These are phyloP conservation scores for Speleostelium caveatum DNA, from an alignment of 78 protist genomes.

Conservation along the genomic window DNA sequence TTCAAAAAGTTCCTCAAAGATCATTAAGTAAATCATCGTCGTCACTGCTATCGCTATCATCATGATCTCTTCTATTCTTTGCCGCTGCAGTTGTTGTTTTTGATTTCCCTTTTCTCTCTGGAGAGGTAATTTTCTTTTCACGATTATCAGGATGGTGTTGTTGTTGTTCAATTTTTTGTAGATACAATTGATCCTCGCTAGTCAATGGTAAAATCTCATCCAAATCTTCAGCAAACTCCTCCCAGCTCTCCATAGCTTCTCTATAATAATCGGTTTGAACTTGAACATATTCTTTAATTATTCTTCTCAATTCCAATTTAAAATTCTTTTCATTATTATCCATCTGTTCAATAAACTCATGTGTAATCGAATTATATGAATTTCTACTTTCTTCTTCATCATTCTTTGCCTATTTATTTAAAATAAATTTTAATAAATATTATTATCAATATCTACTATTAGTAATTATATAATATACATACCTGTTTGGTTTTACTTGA, in stretches of 20 bases:
- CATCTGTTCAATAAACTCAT: conserved; percentile 45
- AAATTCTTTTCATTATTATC: conserved; percentile 26
- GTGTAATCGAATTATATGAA: background rate
- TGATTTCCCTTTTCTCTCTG: background rate
- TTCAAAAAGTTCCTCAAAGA: background rate
- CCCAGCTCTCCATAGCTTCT: conserved; percentile 64
- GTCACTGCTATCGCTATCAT: background rate
- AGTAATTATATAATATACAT: too few species aligned
- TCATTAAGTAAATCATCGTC: background rate
- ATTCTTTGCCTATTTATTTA: conserved; percentile 30
- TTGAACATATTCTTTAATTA: conserved; percentile 53
- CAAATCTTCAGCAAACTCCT: conserved; percentile 44
- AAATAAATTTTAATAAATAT: too few species aligned
- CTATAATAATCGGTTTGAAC: conserved; percentile 58
- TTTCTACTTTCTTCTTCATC: conserved; percentile 36
- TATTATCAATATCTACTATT: too few species aligned
- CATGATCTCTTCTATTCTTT: background rate
- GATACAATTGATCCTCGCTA: background rate
- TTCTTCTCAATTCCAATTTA: conserved; percentile 29
- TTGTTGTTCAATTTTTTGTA: background rate
- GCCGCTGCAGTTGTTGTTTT: background rate
- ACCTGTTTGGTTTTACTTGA: conserved; percentile 37
- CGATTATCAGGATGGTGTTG: too few species aligned
- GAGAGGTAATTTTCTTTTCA: background rate
- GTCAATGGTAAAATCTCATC: conserved; percentile 40